Conservation (phyloP, 2,329 filamentous ascomycete species). For the Alternaria ethzedia region DNA sequence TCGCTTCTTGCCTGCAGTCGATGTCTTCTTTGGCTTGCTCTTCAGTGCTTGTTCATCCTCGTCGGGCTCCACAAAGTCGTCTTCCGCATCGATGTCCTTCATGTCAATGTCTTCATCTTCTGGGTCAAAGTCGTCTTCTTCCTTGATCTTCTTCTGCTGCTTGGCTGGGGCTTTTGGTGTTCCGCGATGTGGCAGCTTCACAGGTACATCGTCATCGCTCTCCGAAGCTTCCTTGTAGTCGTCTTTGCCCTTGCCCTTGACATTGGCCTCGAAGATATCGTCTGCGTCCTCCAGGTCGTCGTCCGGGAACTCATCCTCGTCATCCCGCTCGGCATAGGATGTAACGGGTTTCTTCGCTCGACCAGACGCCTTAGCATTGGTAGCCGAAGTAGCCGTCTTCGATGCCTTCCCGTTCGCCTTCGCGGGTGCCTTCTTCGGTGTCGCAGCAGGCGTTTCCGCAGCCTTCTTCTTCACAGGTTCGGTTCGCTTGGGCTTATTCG, state of each 20-base stretch:
- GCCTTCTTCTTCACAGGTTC: constrained; percentile 50
- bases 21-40: constrained; percentile 48
- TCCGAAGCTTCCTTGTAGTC: constrained; percentile 69
- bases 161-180: constrained; percentile 51
- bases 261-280: constrained; percentile 81
- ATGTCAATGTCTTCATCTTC: constrained; percentile 60
- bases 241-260: constrained; percentile 67
- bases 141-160: constrained; percentile 52
- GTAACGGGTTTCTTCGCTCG: constrained; percentile 53
- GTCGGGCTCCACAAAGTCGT: constrained; percentile 55
- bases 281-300: constrained; percentile 66
- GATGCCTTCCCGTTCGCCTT: constrained; percentile 41
- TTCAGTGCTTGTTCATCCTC: constrained; percentile 50
- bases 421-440: constrained; percentile 43
- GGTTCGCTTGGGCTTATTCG: constrained; percentile 62
- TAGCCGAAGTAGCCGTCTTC: constrained; percentile 43
- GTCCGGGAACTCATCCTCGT: constrained; percentile 59
- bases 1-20: constrained; percentile 56
- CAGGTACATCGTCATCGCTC: constrained; percentile 37
- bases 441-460: constrained; percentile 40
- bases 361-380: constrained; percentile 46
- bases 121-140: constrained; percentile 50
- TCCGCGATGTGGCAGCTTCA: constrained; percentile 41
- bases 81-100: constrained; percentile 56
- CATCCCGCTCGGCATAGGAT: constrained; percentile 63